phyloP scores from a whole-genome alignment of 2,329 filamentous ascomycete genomes.

The Ceratocystis albifundus region DNA sequence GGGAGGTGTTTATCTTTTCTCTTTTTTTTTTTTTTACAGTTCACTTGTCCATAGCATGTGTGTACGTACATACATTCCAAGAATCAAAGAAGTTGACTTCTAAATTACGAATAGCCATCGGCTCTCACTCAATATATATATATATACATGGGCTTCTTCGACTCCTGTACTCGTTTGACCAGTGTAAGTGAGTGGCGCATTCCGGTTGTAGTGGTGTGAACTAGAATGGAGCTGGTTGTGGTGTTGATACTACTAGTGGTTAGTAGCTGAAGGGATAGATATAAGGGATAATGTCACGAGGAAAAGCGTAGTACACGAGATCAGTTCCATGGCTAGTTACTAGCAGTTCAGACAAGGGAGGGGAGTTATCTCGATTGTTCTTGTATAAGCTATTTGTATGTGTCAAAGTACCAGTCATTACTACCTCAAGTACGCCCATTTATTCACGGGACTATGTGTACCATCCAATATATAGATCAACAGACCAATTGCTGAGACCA shows the following conservation, averaged over 20 bases:
- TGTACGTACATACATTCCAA: constrained; percentile 1
- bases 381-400: no score
- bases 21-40: not conserved
- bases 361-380: no score
- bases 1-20: not conserved
- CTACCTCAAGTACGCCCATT: no score
- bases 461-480: no score
- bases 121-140: not conserved
- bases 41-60: constrained; percentile 12
- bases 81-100: not conserved
- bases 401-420: no score
- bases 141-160: not conserved
- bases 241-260: not conserved
- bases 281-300: not conserved
- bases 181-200: constrained; percentile 5
- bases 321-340: no score
- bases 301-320: not conserved
- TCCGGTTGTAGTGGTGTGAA: not conserved
- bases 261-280: not conserved
- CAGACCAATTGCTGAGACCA: no score
- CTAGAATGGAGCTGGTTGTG: not conserved
- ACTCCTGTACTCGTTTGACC: not conserved
- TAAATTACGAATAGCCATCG: not conserved
- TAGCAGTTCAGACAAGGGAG: no score
- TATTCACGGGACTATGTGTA: no score